Evolutionary conservation across 805 yeast species (phyloP), one percentile per base, ranked within the genome.

Genomic region (Komagataella phaffii): DNA sequence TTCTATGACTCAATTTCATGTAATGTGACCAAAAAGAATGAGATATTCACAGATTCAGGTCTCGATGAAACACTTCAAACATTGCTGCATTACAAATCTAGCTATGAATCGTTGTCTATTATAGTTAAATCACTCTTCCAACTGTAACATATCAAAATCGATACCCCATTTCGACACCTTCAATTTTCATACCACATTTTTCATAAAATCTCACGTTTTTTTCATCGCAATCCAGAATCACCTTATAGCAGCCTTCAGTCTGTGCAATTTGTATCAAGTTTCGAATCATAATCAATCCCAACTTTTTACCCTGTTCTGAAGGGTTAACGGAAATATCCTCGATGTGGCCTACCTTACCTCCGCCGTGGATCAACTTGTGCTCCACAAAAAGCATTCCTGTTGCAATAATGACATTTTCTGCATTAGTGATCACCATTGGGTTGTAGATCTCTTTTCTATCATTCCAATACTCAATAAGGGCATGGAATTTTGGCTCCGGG

Each of bases 271-370:
- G 68, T 3, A 83, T 76, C 61, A 91, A 71, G 7, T 76, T 70
- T 17, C 73, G 69, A 57, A 91, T 86, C 66, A 91, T 64, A 17
- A 73, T 67, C 57, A 74, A 70, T 0, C 99, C 99, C 48, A 91
- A 69, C 58, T 79, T 79, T 62, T 83, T 81, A 6, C 99, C 99
- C 61, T 90, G 97, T 62, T 86, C 86, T 17, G 73, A 68, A 30
- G 64, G 62, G 17, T 80, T 73, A 3, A 91, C 95, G 1, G 97
- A 84, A 54, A 91, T 91, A 64, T 91, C 99, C 62, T 91, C 99
- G 56, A 91, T 85, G 68, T 91, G 98, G 1, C 98, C 98, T 3
- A 88, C 95, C 50, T 75, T 66, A 0, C 96, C 95, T 64, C 93
- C 81, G 45, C 71, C 78, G 66, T 91, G 99, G 55, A 93, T 88